Evolutionary conservation across 306 rosid species (phyloP).

Genomic region (Luffa aegyptiaca): DNA sequence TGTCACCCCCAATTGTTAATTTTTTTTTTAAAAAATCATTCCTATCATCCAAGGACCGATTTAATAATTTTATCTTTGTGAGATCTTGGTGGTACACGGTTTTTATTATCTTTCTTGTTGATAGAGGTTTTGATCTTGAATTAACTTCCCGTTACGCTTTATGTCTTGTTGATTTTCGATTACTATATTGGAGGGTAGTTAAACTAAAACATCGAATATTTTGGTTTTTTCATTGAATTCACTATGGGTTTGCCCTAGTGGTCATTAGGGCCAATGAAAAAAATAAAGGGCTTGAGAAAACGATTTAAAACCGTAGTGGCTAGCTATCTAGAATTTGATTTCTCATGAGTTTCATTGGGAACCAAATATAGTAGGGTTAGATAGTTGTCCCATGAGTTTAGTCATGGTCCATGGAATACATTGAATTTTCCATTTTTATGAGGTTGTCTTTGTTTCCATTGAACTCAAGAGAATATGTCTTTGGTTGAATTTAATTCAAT

Average conservation of each 20-base stretch:
- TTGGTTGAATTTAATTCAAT: not conserved
- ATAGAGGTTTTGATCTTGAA: not conserved
- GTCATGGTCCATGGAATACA: not conserved
- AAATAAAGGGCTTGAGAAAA: not conserved
- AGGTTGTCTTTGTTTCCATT: not conserved
- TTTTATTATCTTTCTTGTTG: not conserved
- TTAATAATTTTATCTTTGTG: not conserved
- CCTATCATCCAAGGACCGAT: not conserved
- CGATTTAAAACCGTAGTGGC: too few relatives aligned
- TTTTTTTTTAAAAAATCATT: not conserved
- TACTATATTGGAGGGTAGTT: not conserved
- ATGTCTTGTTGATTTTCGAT: not conserved
- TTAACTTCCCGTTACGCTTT: not conserved
- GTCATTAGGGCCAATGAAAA: not conserved
- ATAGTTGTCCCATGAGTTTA: too few relatives aligned
- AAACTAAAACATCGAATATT: not conserved
- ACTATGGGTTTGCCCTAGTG: not conserved
- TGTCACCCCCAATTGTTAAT: too few relatives aligned
- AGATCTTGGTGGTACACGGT: not conserved
- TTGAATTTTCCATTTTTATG: not conserved
- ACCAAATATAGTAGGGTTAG: not conserved
- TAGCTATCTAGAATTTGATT: too few relatives aligned
- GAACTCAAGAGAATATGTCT: not conserved
- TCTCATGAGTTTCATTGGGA: too few relatives aligned
- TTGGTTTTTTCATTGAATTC: not conserved